These are phyloP conservation scores for Detonula confervacea DNA, from an alignment of 352 stramenopile genomes.

Conservation along the genomic window DNA sequence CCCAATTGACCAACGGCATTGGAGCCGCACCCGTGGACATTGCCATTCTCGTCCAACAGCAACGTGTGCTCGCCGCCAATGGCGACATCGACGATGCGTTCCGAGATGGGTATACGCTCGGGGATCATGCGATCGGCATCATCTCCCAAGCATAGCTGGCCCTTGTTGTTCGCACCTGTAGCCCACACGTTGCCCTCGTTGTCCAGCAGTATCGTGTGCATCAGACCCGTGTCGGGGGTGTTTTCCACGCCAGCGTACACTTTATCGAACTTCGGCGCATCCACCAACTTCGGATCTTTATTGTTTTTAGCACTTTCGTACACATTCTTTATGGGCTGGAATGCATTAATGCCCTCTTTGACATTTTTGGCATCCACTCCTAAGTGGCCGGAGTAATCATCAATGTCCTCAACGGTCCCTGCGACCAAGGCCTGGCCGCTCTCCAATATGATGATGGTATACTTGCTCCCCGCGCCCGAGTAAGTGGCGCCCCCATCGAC, in stretches of 20 bases:
- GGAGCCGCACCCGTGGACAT: constrained; percentile 24
- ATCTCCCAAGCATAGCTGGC: constrained; percentile 45
- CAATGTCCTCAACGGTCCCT: constrained; percentile 28
- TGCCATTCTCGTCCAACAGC: constrained; percentile 17
- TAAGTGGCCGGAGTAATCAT: constrained; percentile 49
- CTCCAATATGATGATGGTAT: constrained; percentile 40
- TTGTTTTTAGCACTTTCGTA: constrained; percentile 9
- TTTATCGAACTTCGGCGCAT: constrained; percentile 35
- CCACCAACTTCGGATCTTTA: neutral
- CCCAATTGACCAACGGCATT: constrained; percentile 46
- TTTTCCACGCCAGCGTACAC: constrained; percentile 41
- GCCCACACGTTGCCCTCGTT: constrained; percentile 25
- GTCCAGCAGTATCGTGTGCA: constrained; percentile 39
- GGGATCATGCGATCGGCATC: constrained; percentile 10
- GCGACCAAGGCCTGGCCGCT: constrained; percentile 28
- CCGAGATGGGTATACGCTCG: constrained; percentile 4
- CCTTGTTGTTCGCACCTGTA: constrained; percentile 10
- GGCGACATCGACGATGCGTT: constrained; percentile 25
- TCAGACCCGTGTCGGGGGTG: constrained; percentile 19
- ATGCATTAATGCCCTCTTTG: constrained; percentile 19
- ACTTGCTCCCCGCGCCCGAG: constrained; percentile 33
- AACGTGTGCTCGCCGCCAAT: constrained; percentile 28
- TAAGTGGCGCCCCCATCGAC: constrained; percentile 30
- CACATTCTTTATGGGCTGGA: constrained; percentile 32
- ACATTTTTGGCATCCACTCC: constrained; percentile 21